phyloP scores from a whole-genome alignment of 345 rosid genomes.

The Gossypium australe region DNA sequence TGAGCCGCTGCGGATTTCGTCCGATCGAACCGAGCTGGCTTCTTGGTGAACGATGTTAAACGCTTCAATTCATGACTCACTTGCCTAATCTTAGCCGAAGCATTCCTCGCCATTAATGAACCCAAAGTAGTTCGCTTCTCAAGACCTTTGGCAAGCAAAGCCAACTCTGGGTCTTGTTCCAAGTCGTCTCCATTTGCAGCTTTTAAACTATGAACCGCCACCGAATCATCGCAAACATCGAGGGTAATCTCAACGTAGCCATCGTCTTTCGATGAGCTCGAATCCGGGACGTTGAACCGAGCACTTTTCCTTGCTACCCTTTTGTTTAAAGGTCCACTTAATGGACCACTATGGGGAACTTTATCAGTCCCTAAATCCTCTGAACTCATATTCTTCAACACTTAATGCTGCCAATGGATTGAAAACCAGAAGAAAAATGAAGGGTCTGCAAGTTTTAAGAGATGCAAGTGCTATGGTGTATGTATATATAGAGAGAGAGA shows the following conservation, averaged over 20 bases:
- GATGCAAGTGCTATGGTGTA: neutral
- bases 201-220: constrained; percentile 25
- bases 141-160: constrained; percentile 36
- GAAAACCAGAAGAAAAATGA: neutral
- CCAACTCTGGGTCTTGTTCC: constrained; percentile 36
- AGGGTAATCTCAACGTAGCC: constrained; percentile 31
- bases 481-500: neutral
- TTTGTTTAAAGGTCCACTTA: constrained; percentile 53
- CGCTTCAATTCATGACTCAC: constrained; percentile 62
- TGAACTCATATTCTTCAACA: constrained; percentile 22
- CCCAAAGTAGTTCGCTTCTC: constrained; percentile 43
- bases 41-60: constrained; percentile 44
- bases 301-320: constrained; percentile 36
- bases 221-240: constrained; percentile 14
- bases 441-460: neutral
- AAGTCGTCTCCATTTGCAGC: constrained; percentile 23
- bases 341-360: constrained; percentile 32
- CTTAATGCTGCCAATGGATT: neutral
- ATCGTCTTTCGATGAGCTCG: constrained; percentile 25
- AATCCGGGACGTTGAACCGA: constrained; percentile 26
- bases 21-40: constrained; percentile 50
- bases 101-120: constrained; percentile 34
- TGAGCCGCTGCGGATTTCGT: constrained; percentile 56
- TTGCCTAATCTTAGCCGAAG: constrained; percentile 47
- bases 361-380: constrained; percentile 24